phyloP scores from a whole-genome alignment of 129 eudicot genomes.

The Lactuca sativa region DNA sequence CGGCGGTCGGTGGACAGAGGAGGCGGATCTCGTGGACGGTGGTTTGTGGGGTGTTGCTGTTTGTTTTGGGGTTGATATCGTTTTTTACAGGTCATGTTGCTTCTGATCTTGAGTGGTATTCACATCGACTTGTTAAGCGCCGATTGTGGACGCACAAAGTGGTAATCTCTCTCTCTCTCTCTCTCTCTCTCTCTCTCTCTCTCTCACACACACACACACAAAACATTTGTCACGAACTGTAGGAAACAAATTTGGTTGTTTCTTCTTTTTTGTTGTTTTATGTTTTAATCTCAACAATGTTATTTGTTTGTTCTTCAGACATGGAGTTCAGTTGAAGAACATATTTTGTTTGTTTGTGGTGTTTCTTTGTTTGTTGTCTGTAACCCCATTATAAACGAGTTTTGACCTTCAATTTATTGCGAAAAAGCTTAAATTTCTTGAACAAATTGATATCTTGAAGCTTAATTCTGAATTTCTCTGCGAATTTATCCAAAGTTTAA shows the following conservation, averaged over 20 bases:
- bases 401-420: constrained; percentile 9
- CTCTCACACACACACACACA: not conserved
- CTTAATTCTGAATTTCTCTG: constrained; percentile 5
- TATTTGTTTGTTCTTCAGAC: constrained; percentile 3
- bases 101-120: constrained; percentile 78
- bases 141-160: constrained; percentile 44
- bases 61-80: constrained; percentile 69
- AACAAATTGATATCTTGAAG: constrained; percentile 1
- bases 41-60: constrained; percentile 80
- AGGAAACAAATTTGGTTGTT: not conserved
- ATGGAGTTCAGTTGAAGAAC: constrained; percentile 17
- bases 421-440: not conserved
- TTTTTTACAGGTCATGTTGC: constrained; percentile 75
- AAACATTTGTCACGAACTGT: constrained; percentile 9
- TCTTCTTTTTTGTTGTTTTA: constrained; percentile 18
- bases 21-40: constrained; percentile 68
- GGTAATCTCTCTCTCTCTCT: constrained; percentile 27
- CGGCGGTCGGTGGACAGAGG: constrained; percentile 33
- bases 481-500: not conserved
- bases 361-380: constrained; percentile 15
- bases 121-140: constrained; percentile 58
- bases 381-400: not conserved
- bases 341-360: constrained; percentile 1
- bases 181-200: constrained; percentile 2
- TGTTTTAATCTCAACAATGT: not conserved